Percentiles rank a stretch among this genome's conserved stretches.
These are phyloP conservation scores for Neurospora sp. DNA, from an alignment of 495 filamentous ascomycete species.

Conservation along the genomic window DNA sequence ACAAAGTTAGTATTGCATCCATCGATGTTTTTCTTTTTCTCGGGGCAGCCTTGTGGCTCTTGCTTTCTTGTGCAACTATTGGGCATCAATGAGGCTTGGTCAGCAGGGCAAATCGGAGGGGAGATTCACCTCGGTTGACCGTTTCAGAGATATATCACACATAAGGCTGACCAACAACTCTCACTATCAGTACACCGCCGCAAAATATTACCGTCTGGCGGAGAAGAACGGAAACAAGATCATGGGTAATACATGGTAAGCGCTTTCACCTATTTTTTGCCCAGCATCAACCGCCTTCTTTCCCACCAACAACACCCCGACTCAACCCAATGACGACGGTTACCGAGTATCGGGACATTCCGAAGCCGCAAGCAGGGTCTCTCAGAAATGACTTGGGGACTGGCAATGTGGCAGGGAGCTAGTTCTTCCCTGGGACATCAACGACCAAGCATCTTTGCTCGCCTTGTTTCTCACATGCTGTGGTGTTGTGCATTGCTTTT, in stretches of 20 bases:
- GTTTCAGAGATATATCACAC: slow-evolving; percentile 10
- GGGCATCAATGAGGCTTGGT: slow-evolving; percentile 30
- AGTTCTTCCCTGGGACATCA: neutral
- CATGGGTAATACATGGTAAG: slow-evolving; percentile 92
- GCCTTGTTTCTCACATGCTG: neutral
- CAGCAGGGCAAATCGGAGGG: slow-evolving; percentile 11
- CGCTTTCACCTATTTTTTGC: slow-evolving; percentile 1
- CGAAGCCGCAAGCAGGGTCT: neutral
- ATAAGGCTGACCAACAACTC: slow-evolving; percentile 30
- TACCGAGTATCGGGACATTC: neutral
- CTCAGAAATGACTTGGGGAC: neutral
- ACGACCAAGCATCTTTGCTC: neutral
- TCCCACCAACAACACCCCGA: neutral
- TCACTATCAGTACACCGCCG: slow-evolving; percentile 60
- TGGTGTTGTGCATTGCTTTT: neutral
- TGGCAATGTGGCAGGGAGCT: neutral
- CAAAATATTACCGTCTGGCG: slow-evolving; percentile 87
- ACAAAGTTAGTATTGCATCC: slow-evolving; percentile 63
- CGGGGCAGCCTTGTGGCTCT: neutral
- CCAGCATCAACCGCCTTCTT: neutral
- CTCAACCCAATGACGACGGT: neutral
- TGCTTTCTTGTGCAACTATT: slow-evolving; percentile 10
- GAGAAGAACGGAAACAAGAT: slow-evolving; percentile 83
- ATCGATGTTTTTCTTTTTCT: neutral
- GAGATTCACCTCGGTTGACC: slow-evolving; percentile 7